Base-by-base conservation (phyloP, 768 basidiomycete species). In the Royoungia palumana region DNA sequence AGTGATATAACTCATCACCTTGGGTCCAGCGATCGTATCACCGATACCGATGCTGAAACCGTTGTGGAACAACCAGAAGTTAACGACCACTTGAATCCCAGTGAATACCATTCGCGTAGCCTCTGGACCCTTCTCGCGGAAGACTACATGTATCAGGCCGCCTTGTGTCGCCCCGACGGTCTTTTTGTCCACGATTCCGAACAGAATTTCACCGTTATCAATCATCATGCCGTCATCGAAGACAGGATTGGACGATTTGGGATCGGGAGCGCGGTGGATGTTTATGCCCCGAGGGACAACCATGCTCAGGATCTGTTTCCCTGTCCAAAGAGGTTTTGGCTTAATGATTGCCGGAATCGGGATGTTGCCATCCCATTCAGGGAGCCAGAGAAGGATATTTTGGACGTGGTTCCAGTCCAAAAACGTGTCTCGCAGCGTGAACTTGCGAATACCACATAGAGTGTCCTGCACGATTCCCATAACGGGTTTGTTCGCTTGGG, bases 381-480 rank as follows among this genome's bases (percentile, higher is more conserved):
- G 94, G 1, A 97, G 83, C 96, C 96, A 99, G 2, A 98, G 82
- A 14, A 99, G 78, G 66, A 98, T 95, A 60, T 99, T 97, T 64
- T 99, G 95, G 11, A 98, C 94, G 35, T 86, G 83, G 47, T 83
- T 85, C 93, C 93, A 96, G 57, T 98, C 96, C 64, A 96, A 72
- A 74, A 98, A 97, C 16, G 85, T 83, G 64, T 98, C 96, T 21
- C 94, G 91, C 6, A 98, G 74, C 0, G 96, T 98, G 65, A 98
- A 93, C 70, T 98, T 98, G 48, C 96, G 87, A 46, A 98, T 85
- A 62, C 96, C 96, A 63, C 94, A 96, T 1, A 99, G 83, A 1
- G 96, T 98, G 64, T 99, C 96, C 68, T 99, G 96, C 25, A 99
- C 95, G 59, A 99, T 98, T 51, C 93, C 96, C 95, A 99, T 99